Evolutionary conservation across 2,329 filamentous ascomycete species (phyloP), one percentile per base, ranked within the genome.

Genomic region (Beauveria medogensis): DNA sequence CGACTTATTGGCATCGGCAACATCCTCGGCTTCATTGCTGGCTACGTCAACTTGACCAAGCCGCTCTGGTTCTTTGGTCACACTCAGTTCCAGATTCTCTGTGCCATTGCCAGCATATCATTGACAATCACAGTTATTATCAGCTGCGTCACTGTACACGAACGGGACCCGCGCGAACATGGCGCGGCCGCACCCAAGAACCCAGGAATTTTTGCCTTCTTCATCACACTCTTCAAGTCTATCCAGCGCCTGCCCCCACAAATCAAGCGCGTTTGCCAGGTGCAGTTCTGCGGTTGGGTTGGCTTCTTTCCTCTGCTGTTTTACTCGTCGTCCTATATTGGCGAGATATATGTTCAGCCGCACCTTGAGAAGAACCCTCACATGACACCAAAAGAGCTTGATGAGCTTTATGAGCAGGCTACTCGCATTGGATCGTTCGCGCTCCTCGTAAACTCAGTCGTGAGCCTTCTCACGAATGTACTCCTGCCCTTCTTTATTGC

Each of bases 291-390:
- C 63, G 91, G 91, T 5, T 97, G 92, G 92, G 87, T 97, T 61
- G 93, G 91, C 57, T 97, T 93, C 85, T 97, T 97, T 69, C 92
- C 92, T 1, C 92, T 96, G 72, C 81, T 97, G 3, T 97, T 96
- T 76, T 97, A 97, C 77, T 91, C 91, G 5, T 96, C 92, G 1
- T 95, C 91, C 20, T 97, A 94, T 72, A 89, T 97, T 66, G 92
- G 90, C 64, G 91, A 96, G 70, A 90, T 97, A 61, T 96, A 96
- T 68, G 89, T 91, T 20, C 88, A 96, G 70, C 91, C 91, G 0
- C 89, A 83, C 66, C 86, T 97, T 56, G 80, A 86, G 65, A 78
- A 83, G 56, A 89, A 96, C 66, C 92, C 91, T 0, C 76, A 93
- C 71, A 88, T 96, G 80, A 83, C 86, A 0, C 82, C 87, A 0